These are phyloP conservation scores for Ramicandelaber brevisporus DNA, from an alignment of 192 early-diverging fungal genomes.

Conservation along the genomic window DNA sequence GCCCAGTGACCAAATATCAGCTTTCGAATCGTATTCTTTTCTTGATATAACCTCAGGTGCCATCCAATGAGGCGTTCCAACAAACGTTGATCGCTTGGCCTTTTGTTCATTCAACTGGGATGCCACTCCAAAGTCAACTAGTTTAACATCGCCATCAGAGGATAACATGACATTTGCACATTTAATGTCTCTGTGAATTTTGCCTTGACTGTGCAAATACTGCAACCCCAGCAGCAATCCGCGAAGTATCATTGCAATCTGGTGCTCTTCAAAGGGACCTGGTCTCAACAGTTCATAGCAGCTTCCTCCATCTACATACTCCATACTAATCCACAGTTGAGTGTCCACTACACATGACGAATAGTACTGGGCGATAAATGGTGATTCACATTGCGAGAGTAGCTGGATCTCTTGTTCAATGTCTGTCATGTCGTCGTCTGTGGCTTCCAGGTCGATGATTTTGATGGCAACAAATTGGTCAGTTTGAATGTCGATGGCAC, in stretches of 20 bases:
- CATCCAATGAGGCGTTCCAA: slow-evolving; percentile 95
- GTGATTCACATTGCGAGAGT: slow-evolving; percentile 74
- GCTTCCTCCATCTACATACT: slow-evolving; percentile 85
- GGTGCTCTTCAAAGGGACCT: slow-evolving; percentile 56
- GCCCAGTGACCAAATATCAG: slow-evolving; percentile 94
- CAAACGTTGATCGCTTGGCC: slow-evolving; percentile 92
- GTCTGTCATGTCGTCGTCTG: slow-evolving; percentile 97
- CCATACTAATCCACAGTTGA: slow-evolving; percentile 96
- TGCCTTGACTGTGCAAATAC: slow-evolving; percentile 73
- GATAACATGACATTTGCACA: slow-evolving; percentile 65
- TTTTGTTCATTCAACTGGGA: slow-evolving; percentile 76
- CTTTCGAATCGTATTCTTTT: slow-evolving; percentile 82
- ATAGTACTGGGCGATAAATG: slow-evolving; percentile 67
- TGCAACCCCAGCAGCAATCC: slow-evolving; percentile 76
- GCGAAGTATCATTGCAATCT: slow-evolving; percentile 75
- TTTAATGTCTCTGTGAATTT: slow-evolving; percentile 91
- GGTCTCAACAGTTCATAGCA: slow-evolving; percentile 85
- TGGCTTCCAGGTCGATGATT: slow-evolving; percentile 86
- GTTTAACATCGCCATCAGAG: slow-evolving; percentile 57
- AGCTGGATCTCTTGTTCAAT: slow-evolving; percentile 95
- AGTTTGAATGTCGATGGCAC: slow-evolving; percentile 32
- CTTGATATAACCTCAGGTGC: slow-evolving; percentile 87
- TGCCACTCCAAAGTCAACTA: slow-evolving; percentile 97
- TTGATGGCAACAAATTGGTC: slow-evolving; percentile 77
- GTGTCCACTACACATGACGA: slow-evolving; percentile 73